phyloP scores from a whole-genome alignment of 23 red algal species.

The Gracilaria domingensis region DNA sequence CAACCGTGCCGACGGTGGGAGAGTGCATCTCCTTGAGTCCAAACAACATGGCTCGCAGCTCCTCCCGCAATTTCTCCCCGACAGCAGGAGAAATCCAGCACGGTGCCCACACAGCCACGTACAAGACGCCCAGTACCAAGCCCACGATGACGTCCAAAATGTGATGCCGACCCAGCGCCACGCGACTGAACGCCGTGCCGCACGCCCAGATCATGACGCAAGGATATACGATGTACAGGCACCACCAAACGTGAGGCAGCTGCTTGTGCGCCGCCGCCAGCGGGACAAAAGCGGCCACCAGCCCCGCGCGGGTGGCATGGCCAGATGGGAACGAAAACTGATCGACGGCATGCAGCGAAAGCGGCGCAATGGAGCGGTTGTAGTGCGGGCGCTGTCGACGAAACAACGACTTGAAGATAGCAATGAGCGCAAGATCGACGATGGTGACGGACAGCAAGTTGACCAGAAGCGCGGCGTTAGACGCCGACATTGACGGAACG shows the following conservation, averaged over 20 bases:
- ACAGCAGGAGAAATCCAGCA: constrained; percentile 56
- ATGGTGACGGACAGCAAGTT: constrained; percentile 56
- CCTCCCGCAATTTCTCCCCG: constrained; percentile 15
- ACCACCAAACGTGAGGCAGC: neutral
- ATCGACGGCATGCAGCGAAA: constrained; percentile 75
- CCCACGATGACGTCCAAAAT: constrained; percentile 78
- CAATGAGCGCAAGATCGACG: constrained; percentile 70
- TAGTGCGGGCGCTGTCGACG: constrained; percentile 70
- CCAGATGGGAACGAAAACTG: constrained; percentile 89
- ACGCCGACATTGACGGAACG: constrained; percentile 7
- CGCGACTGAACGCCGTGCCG: constrained; percentile 55
- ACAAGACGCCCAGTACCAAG: constrained; percentile 54
- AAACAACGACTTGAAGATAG: constrained; percentile 58
- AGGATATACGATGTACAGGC: neutral
- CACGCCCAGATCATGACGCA: constrained; percentile 53
- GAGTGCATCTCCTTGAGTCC: neutral
- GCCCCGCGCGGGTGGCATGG: constrained; percentile 66
- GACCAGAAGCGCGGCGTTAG: constrained; percentile 30
- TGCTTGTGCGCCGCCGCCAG: constrained; percentile 1
- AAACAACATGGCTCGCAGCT: constrained; percentile 45
- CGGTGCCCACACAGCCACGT: constrained; percentile 43
- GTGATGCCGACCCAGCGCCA: constrained; percentile 81
- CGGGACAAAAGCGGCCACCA: constrained; percentile 54
- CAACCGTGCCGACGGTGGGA: neutral
- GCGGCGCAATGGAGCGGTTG: constrained; percentile 58